Base-by-base conservation (phyloP, 2,329 filamentous ascomycete species). In the Sclerotinia subarctica region DNA sequence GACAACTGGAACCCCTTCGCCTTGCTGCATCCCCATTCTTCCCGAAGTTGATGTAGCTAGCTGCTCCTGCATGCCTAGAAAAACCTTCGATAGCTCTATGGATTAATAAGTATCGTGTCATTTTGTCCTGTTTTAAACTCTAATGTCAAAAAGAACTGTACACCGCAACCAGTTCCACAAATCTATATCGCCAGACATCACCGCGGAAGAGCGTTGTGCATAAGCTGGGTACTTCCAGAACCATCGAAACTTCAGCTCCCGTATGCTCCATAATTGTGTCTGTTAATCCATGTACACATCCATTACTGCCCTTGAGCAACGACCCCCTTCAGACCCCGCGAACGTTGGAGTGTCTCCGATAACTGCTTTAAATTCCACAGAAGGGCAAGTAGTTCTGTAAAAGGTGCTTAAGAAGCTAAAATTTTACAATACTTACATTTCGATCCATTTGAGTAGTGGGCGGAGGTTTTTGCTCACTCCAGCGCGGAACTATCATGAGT, bases 81-180 rank as follows among this genome's bases (percentile, higher is more conserved):
- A 42, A 38, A 29, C 17, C 54, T 35, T 57, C 63, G 29, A 63
- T 54, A 63, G 54, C 49, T 70, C 64, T 51, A 47, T 49, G 29
- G 56, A 65, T 60, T 38, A 47, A 32, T 5, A 5, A 32, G 52
- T 54, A 57, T 24, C 29, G 47, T 44, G 32, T 26, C 17, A 53
- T 54, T 17, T n/a, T 8, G 44, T 64, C 62, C n/a, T n/a, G n/a
- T 44, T 24, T 49, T 24, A 44, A 44, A 54, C 51, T 11, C 24
- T 42, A 64, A 56, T 29, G 57, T 35, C 35, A 52, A 35, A 59
- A 62, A 69, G 49, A 38, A 19, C 35, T 52, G 32, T 66, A 60
- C 64, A 52, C 54, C 64, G 52, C 64, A 58, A 42, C 29, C n/a
- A 51, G 26, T 35, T 58, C 64, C 44, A 52, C 29, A 51, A 60